Conservation (phyloP, 139 green algal species). For the Chlorella vulgaris region DNA sequence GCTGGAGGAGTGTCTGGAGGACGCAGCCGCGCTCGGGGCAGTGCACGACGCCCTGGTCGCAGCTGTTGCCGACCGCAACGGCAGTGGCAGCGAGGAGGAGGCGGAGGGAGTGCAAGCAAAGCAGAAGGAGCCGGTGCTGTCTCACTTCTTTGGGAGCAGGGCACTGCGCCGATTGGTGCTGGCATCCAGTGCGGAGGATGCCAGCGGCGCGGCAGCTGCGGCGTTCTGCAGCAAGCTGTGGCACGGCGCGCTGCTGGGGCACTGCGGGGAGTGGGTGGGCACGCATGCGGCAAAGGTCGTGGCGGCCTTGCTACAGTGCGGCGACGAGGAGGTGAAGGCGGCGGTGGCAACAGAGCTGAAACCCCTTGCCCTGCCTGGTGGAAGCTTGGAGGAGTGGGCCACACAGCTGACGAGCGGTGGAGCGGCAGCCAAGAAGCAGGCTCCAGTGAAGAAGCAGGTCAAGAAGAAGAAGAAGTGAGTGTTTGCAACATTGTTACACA, state of each 20-base stretch:
- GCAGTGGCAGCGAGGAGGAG: not conserved
- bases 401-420: not conserved
- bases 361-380: conserved; percentile 31
- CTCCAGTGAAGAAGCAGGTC: not conserved
- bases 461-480: not conserved
- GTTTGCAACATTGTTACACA: no score
- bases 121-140: conserved; percentile 42
- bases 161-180: conserved; percentile 65
- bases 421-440: not conserved
- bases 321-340: conserved; percentile 29
- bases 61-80: conserved; percentile 9
- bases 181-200: conserved; percentile 30
- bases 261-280: conserved; percentile 54
- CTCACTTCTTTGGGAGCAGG: conserved; percentile 63
- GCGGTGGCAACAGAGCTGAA: conserved; percentile 52
- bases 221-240: conserved; percentile 56
- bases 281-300: conserved; percentile 78
- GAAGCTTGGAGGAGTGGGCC: conserved; percentile 46
- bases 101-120: not conserved
- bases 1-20: conserved; percentile 44
- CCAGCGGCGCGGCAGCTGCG: conserved; percentile 3
- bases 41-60: conserved; percentile 64
- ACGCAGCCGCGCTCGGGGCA: conserved; percentile 36
- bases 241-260: conserved; percentile 42
- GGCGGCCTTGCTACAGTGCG: conserved; percentile 61